These are phyloP conservation scores for Fusarium irregulare DNA, from an alignment of 2,329 filamentous ascomycete genomes.

Conservation along the genomic window DNA sequence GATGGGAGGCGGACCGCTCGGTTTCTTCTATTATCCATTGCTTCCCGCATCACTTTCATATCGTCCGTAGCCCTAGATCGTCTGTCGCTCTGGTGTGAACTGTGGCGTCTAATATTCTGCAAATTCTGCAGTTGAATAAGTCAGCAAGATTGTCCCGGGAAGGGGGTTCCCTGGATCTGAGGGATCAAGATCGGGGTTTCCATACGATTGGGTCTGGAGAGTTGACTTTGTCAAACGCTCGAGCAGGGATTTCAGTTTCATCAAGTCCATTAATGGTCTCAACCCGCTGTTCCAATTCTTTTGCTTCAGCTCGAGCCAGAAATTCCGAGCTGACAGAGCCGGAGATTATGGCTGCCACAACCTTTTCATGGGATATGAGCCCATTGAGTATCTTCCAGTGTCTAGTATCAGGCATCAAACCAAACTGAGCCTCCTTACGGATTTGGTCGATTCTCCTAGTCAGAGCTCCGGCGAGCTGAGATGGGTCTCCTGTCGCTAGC, in stretches of 20 bases:
- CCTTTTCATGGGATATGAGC: slow-evolving; percentile 45
- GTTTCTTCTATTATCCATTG: slow-evolving; percentile 47
- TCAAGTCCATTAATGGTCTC: slow-evolving; percentile 43
- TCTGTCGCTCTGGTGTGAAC: slow-evolving; percentile 14
- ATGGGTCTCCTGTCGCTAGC: neutral
- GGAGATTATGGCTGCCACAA: slow-evolving; percentile 48
- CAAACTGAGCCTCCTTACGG: slow-evolving; percentile 42
- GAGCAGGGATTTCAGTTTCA: slow-evolving; percentile 42
- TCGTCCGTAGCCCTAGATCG: slow-evolving; percentile 45
- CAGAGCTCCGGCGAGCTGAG: slow-evolving; percentile 31
- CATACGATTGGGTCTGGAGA: slow-evolving; percentile 51
- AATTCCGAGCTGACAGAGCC: slow-evolving; percentile 44
- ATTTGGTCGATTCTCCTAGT: slow-evolving; percentile 43
- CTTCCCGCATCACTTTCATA: slow-evolving; percentile 50
- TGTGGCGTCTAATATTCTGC: slow-evolving; percentile 46
- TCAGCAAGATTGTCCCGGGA: slow-evolving; percentile 22
- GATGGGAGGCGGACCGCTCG: slow-evolving; percentile 44
- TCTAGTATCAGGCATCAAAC: slow-evolving; percentile 49
- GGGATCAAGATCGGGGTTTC: slow-evolving; percentile 2
- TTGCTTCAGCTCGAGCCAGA: slow-evolving; percentile 45
- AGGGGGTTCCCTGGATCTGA: neutral
- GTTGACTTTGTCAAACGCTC: slow-evolving; percentile 34
- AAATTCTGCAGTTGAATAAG: slow-evolving; percentile 47
- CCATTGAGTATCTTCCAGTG: slow-evolving; percentile 52
- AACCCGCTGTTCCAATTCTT: slow-evolving; percentile 45